These are phyloP conservation scores for Galerina sulciceps DNA, from an alignment of 768 basidiomycete genomes.

Conservation along the genomic window DNA sequence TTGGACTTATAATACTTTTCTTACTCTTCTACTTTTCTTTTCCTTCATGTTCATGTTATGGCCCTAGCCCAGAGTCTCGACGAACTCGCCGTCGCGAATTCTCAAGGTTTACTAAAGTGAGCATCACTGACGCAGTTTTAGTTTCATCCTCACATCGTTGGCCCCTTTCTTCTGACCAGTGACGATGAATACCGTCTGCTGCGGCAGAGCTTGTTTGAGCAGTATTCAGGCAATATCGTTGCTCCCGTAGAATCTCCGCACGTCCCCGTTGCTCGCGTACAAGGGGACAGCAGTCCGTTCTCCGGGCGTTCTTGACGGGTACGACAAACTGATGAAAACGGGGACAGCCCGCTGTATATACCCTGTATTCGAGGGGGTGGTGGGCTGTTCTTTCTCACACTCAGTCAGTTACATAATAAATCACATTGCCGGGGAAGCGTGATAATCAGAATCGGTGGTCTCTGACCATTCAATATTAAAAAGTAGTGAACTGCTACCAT, in stretches of 20 bases:
- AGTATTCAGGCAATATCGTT: conserved; percentile 42
- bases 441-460: no score
- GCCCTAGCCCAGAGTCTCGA: conserved; percentile 67
- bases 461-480: no score
- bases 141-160: not conserved
- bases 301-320: no score
- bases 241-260: conserved; percentile 33
- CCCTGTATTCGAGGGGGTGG: no score
- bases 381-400: no score
- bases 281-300: no score
- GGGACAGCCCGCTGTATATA: no score
- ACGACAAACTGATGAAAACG: no score
- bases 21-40: conserved; percentile 13
- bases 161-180: conserved; percentile 37
- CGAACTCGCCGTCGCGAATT: conserved; percentile 70
- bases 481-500: no score
- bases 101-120: conserved; percentile 68
- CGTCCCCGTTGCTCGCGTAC: conserved; percentile 29
- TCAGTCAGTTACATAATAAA: no score
- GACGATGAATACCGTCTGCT: conserved; percentile 77
- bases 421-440: no score
- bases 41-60: conserved; percentile 35
- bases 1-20: not conserved
- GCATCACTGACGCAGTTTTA: conserved; percentile 20
- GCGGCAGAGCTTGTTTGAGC: conserved; percentile 70